phyloP scores from a whole-genome alignment of 441 rosid genomes.

The Cnidoscolus chayamansa region DNA sequence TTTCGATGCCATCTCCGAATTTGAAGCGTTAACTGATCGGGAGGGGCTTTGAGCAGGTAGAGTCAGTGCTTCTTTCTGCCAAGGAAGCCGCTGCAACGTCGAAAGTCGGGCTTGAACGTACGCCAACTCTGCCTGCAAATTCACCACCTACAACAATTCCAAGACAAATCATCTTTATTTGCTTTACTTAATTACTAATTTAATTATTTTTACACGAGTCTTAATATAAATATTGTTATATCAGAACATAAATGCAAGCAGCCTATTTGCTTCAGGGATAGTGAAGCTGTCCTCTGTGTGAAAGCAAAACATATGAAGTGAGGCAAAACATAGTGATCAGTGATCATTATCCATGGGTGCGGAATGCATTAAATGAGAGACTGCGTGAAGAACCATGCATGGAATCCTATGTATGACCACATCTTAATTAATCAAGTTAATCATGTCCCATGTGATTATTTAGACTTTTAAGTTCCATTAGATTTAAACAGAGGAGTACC shows the following conservation, averaged over 20 bases:
- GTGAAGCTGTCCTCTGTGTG: no score
- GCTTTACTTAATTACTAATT: no score
- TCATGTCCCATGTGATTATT: neutral
- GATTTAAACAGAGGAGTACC: conserved; percentile 1
- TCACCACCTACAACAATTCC: conserved; percentile 44
- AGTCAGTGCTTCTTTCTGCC: conserved; percentile 25
- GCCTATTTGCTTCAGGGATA: no score
- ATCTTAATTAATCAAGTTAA: neutral
- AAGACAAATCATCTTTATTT: neutral
- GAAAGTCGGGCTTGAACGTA: conserved; percentile 59
- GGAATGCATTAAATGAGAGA: no score
- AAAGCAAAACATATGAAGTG: no score
- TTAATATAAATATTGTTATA: no score
- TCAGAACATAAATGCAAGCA: no score
- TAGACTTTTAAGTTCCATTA: conserved; percentile 21
- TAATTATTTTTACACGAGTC: no score
- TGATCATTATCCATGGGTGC: no score
- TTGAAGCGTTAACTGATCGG: conserved; percentile 20
- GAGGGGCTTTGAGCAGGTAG: conserved; percentile 19
- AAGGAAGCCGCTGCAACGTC: conserved; percentile 41
- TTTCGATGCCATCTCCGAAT: conserved; percentile 26
- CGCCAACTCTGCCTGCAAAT: conserved; percentile 69
- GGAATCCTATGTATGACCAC: no score
- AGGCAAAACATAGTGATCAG: no score
- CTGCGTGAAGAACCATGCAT: no score